These are phyloP conservation scores for Tolypocladium cylindrosporum DNA, from an alignment of 2,329 filamentous ascomycete genomes.

Conservation along the genomic window DNA sequence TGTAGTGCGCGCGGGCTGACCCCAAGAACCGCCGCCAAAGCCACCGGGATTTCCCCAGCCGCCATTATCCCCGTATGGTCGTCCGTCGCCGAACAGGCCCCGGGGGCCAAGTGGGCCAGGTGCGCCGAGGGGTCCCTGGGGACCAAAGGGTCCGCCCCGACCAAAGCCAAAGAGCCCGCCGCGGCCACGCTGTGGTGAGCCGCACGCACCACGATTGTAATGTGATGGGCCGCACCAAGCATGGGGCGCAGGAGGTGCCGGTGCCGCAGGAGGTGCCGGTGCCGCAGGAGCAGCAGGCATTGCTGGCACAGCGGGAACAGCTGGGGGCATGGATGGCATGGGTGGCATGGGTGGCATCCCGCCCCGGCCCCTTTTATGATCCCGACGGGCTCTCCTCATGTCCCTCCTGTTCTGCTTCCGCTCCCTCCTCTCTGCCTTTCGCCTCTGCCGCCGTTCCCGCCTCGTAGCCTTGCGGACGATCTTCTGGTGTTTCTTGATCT, in stretches of 20 bases:
- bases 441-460: slow-evolving; percentile 16
- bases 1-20: slow-evolving; percentile 1
- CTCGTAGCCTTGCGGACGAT: slow-evolving; percentile 19
- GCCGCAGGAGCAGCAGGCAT: not conserved
- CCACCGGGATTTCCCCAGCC: not conserved
- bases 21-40: not conserved
- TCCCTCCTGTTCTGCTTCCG: slow-evolving; percentile 20
- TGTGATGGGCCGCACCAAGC: not conserved
- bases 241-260: not conserved
- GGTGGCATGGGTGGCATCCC: not conserved
- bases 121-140: not conserved
- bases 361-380: slow-evolving; percentile 14
- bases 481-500: slow-evolving; percentile 18
- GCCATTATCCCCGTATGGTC: not conserved
- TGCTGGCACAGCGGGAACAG: slow-evolving; percentile 1
- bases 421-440: slow-evolving; percentile 22
- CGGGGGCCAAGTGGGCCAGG: not conserved
- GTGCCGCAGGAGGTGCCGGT: not conserved
- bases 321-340: not conserved
- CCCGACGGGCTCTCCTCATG: slow-evolving; percentile 17
- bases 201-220: not conserved
- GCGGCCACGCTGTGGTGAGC: not conserved
- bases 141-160: not conserved
- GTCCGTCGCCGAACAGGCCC: not conserved
- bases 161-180: not conserved